phyloP scores from a whole-genome alignment of 2,329 filamentous ascomycete species.

The Stagonosporopsis tanaceti region DNA sequence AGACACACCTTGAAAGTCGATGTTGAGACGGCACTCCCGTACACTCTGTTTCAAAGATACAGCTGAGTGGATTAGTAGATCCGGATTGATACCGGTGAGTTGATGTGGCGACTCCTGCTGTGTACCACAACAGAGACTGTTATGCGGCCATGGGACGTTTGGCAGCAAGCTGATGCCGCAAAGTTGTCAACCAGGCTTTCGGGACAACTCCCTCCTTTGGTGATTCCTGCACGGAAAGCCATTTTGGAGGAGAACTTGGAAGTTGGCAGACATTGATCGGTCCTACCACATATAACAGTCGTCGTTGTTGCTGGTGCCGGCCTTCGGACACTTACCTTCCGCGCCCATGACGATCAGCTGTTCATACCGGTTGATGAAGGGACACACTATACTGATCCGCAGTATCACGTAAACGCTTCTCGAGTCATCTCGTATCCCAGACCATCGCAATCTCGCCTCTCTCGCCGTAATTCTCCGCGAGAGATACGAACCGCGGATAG shows the following conservation, averaged over 20 bases:
- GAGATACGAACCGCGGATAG: background rate
- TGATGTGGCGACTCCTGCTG: background rate
- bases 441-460: background rate
- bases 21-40: background rate
- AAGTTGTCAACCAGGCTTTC: background rate
- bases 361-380: background rate
- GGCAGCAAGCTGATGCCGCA: background rate
- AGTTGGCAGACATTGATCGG: background rate
- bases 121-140: background rate
- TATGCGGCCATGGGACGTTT: background rate
- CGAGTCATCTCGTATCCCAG: conserved; percentile 3
- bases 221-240: background rate
- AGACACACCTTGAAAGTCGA: background rate
- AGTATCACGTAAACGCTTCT: background rate
- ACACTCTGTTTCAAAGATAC: background rate
- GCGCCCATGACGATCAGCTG: background rate
- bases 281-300: background rate
- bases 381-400: background rate
- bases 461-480: background rate
- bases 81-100: background rate
- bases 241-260: background rate
- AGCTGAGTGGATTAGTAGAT: no score
- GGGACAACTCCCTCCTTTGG: background rate
- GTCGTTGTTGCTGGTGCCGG: no score
- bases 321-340: background rate